A percentile compares a stretch with the other conserved stretches of the same genome.
These are phyloP conservation scores for Grosmannia penicillata DNA, from an alignment of 2,329 filamentous ascomycete species.

Conservation along the genomic window DNA sequence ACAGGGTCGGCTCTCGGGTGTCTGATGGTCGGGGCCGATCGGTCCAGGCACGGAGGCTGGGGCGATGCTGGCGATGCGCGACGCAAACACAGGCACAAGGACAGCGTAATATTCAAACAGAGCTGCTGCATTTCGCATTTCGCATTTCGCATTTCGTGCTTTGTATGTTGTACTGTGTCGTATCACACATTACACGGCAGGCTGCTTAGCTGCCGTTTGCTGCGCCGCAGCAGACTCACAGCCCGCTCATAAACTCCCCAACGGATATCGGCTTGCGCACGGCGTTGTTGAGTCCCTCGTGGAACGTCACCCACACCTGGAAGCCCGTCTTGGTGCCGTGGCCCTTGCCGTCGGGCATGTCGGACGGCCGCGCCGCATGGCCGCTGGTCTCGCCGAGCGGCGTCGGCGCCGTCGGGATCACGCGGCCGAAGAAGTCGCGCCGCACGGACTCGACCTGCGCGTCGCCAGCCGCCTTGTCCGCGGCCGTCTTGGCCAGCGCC, in stretches of 20 bases:
- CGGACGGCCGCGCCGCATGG: constrained; percentile 23
- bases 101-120: too few species aligned
- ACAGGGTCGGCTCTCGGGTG: too few species aligned
- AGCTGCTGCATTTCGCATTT: too few species aligned
- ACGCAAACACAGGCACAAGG: too few species aligned
- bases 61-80: too few species aligned
- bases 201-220: neutral
- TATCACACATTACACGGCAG: too few species aligned
- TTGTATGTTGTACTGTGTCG: too few species aligned
- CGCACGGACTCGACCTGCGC: constrained; percentile 29
- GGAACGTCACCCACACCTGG: constrained; percentile 73
- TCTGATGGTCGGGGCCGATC: too few species aligned
- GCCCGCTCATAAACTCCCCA: constrained; percentile 57
- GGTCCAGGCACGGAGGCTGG: too few species aligned
- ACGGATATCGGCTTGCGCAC: constrained; percentile 77
- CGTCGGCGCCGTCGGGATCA: constrained; percentile 32
- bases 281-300: constrained; percentile 86
- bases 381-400: too few species aligned
- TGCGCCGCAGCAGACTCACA: constrained; percentile 33
- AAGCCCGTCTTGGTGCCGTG: constrained; percentile 9
- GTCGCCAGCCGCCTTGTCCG: constrained; percentile 16
- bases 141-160: too few species aligned
- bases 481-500: neutral
- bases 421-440: constrained; percentile 73
- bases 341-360: neutral